Percentiles rank a stretch among this genome's conserved stretches.
phyloP scores from a whole-genome alignment of 2,329 filamentous ascomycete species.

The Penicillium sumatraense region DNA sequence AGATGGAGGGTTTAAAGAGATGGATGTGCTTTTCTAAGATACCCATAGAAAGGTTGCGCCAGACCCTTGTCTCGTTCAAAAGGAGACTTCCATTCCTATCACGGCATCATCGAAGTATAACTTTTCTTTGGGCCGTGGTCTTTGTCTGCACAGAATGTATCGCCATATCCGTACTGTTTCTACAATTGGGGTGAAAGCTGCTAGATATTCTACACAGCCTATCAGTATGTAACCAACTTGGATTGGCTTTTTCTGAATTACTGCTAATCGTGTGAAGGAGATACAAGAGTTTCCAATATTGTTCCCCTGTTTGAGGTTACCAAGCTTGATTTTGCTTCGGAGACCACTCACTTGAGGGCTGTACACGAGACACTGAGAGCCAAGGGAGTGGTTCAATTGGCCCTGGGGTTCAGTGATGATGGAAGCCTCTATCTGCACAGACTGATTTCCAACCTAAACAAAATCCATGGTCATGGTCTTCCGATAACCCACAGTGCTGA shows the following conservation, averaged over 20 bases:
- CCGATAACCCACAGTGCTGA: conserved; percentile 48
- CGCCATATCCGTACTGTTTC: neutral
- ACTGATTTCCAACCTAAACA: conserved; percentile 41
- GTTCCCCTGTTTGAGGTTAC: conserved; percentile 2
- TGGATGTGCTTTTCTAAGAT: too few species aligned
- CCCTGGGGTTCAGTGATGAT: conserved; percentile 25
- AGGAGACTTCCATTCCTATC: too few species aligned
- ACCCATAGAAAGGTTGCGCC: too few species aligned
- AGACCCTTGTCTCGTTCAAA: too few species aligned
- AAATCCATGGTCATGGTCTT: conserved; percentile 38
- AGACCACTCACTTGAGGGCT: neutral
- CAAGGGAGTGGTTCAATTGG: conserved; percentile 4
- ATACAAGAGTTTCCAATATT: neutral
- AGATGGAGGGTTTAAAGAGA: too few species aligned
- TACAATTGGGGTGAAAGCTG: neutral
- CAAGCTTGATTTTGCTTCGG: neutral
- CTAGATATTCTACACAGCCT: neutral
- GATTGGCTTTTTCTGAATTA: neutral
- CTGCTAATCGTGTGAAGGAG: neutral
- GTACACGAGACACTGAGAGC: conserved; percentile 5
- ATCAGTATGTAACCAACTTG: neutral
- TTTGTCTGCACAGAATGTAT: neutral
- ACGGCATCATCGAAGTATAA: neutral
- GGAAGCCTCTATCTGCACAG: conserved; percentile 39
- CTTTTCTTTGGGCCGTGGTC: neutral